Percentiles rank a stretch among this genome's conserved stretches.
phyloP scores from a whole-genome alignment of 352 stramenopile genomes.

The Globisporangium middletonii region DNA sequence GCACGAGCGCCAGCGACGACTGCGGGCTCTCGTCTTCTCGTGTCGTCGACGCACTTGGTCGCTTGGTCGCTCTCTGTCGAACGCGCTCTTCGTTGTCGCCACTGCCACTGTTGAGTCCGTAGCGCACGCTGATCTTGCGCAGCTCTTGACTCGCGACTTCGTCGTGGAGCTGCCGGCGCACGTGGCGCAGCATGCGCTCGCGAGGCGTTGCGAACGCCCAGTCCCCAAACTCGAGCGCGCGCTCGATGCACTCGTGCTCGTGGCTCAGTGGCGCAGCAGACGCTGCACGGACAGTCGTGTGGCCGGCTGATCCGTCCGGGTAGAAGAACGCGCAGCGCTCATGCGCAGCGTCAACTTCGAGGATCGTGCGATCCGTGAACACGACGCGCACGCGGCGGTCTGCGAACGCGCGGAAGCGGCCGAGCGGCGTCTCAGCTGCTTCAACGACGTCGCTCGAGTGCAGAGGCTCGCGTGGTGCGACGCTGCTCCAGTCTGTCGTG shows the following conservation, averaged over 20 bases:
- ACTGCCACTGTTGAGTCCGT: slow-evolving; percentile 21
- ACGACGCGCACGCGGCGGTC: slow-evolving; percentile 56
- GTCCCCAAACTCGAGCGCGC: slow-evolving; percentile 51
- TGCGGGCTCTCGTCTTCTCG: too few relatives aligned
- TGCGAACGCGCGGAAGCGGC: slow-evolving; percentile 59
- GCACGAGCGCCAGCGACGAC: slow-evolving; percentile 18
- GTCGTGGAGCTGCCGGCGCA: slow-evolving; percentile 23
- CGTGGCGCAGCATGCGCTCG: slow-evolving; percentile 39
- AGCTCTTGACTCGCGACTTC: slow-evolving; percentile 28
- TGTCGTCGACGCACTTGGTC: too few relatives aligned
- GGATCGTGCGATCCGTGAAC: slow-evolving; percentile 70
- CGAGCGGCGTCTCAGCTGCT: slow-evolving; percentile 36
- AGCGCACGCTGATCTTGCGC: slow-evolving; percentile 39
- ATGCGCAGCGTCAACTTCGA: slow-evolving; percentile 33
- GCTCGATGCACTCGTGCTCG: slow-evolving; percentile 31
- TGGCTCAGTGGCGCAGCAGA: slow-evolving; percentile 26
- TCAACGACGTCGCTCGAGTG: slow-evolving; percentile 19
- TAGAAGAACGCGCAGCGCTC: slow-evolving; percentile 50
- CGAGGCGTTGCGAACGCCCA: slow-evolving; percentile 58
- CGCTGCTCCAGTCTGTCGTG: too few relatives aligned
- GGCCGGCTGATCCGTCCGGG: slow-evolving; percentile 26
- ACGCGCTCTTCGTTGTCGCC: background rate
- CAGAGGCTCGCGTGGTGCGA: background rate
- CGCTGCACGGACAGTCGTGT: slow-evolving; percentile 30
- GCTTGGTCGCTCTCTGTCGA: background rate